Percentiles rank a stretch among this genome's conserved stretches.
These are phyloP conservation scores for Lycium barbarum DNA, from an alignment of 257 asterid species.

Conservation along the genomic window DNA sequence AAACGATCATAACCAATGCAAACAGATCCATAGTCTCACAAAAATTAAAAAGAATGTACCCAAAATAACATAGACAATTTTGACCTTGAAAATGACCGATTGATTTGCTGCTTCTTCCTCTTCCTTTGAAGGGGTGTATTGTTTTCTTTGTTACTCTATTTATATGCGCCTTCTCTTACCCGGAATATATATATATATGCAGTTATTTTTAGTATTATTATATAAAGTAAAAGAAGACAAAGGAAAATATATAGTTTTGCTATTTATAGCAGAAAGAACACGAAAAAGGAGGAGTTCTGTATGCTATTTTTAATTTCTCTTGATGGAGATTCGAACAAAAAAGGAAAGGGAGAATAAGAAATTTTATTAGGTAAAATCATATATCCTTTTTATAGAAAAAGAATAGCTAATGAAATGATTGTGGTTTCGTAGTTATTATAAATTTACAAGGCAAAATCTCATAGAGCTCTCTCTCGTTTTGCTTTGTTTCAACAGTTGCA, in stretches of 20 bases:
- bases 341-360: background rate
- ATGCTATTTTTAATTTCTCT: background rate
- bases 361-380: background rate
- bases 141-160: background rate
- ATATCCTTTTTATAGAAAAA: too few species aligned
- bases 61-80: background rate
- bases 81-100: background rate
- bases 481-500: too few species aligned
- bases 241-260: background rate
- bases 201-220: background rate
- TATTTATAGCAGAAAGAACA: constrained; percentile 5
- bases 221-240: background rate
- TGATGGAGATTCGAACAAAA: background rate
- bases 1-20: background rate
- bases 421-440: too few species aligned
- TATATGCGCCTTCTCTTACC: background rate
- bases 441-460: too few species aligned
- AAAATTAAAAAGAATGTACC: background rate
- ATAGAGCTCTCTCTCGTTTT: too few species aligned
- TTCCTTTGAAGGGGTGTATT: background rate
- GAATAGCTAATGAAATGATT: too few species aligned
- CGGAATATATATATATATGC: background rate
- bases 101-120: background rate
- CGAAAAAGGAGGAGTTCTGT: background rate
- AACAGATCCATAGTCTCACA: background rate